Evolutionary conservation across 345 rosid species (phyloP), one percentile per base, ranked within the genome.

Genomic region (Cardamine occulta): DNA sequence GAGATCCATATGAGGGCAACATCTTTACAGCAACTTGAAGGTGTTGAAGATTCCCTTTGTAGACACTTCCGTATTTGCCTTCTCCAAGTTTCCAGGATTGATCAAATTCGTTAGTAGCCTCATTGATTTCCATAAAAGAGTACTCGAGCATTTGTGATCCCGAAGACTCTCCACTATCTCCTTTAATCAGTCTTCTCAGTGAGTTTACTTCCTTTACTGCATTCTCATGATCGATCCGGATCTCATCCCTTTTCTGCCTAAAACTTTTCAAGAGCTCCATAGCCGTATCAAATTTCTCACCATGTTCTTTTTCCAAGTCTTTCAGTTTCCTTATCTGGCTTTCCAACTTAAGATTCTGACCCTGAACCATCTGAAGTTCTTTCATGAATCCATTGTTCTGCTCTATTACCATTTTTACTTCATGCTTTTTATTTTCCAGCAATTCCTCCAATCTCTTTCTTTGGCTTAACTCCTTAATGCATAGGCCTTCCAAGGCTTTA

Each of bases 51-150:
- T 82, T 54, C 62, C 98, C 96, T 80, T 81, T 86, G 78, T 91
- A 93, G 48, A 87, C 78, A 76, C 87, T 87, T 76, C 98, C 98
- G 62, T 83, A 85, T 73, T 78, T 85, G 71, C 96, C 97, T 63
- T 91, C 98, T 68, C 91, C 90, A 68, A 94, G 91, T 82, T 85
- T 91, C 87, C 87, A 83, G 55, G 90, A 85, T 4, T 84, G 95
- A 60, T 93, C 94, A 51, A 93, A 88, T 32, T 84, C 70, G 44
- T 81, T 79, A 60, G 97, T 93, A 72, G 94, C 97, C 63, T 89
- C 85, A 63, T 82, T 88, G 77, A 93, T 81, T 81, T 93, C 97
- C 75, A 80, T 65, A 74, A 94, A 94, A 55, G 98, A 89, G 78
- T 87, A 88, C 23, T 87, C 91, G 65, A 91, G 88, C 60, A 88